Conservation (phyloP, 1,139 yeast species). For the Meyerozyma smithsonii region DNA sequence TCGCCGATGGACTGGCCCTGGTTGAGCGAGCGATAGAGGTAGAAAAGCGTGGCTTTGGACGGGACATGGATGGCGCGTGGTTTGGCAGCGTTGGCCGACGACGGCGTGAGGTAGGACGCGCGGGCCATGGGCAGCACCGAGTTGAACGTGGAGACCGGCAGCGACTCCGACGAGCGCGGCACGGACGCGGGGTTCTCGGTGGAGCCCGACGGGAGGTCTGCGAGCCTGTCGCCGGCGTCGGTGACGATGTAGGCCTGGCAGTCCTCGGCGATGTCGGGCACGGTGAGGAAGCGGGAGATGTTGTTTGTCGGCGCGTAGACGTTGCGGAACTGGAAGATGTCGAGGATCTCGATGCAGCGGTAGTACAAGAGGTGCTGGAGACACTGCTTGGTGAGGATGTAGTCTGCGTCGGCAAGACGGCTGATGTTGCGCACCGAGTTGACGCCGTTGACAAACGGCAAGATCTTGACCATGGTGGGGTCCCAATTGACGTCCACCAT, state of each 20-base stretch:
- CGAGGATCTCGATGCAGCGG: slow-evolving; percentile 75
- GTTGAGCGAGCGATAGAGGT: slow-evolving; percentile 69
- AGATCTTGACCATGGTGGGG: slow-evolving; percentile 85
- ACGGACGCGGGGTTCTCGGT: slow-evolving; percentile 5
- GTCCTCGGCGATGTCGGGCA: slow-evolving; percentile 67
- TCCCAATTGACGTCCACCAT: slow-evolving; percentile 93
- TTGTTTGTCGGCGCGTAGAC: slow-evolving; percentile 86
- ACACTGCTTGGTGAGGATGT: slow-evolving; percentile 73
- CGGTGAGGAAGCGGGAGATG: slow-evolving; percentile 61
- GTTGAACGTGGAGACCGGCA: slow-evolving; percentile 8
- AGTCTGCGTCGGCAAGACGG: slow-evolving; percentile 77
- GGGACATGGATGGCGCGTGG: slow-evolving; percentile 40
- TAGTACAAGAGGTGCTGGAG: slow-evolving; percentile 90
- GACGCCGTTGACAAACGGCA: slow-evolving; percentile 84
- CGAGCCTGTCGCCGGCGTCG: slow-evolving; percentile 4
- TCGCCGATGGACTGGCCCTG: slow-evolving; percentile 76
- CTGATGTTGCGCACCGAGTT: slow-evolving; percentile 79
- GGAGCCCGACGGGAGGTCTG: slow-evolving; percentile 7
- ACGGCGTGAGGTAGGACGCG: slow-evolving; percentile 5
- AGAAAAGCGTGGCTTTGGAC: slow-evolving; percentile 62
- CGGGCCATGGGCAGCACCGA: slow-evolving; percentile 11
- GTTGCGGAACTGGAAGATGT: slow-evolving; percentile 84
- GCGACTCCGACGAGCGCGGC: not conserved
- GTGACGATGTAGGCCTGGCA: slow-evolving; percentile 77
- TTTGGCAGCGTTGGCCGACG: slow-evolving; percentile 1